Conservation (phyloP, 2,329 filamentous ascomycete species). For the Cordyceps cicadae region DNA sequence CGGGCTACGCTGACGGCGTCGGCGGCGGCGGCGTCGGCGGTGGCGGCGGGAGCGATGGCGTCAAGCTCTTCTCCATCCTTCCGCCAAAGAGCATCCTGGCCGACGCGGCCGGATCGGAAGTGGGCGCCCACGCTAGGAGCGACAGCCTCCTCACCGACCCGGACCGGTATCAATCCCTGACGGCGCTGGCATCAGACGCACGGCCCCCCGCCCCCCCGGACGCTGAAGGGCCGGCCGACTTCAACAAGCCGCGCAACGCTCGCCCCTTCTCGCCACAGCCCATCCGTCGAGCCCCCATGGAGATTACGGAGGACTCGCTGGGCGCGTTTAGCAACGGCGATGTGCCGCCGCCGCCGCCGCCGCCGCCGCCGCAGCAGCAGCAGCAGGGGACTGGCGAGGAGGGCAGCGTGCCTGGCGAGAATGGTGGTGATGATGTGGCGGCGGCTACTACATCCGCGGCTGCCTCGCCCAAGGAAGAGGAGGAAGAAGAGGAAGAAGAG, state of each 20-base stretch:
- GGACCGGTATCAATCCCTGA: slow-evolving; percentile 50
- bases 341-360: background rate
- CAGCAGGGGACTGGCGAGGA: slow-evolving; percentile 11
- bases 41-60: slow-evolving; percentile 22
- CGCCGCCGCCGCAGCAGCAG: background rate
- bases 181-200: slow-evolving; percentile 32
- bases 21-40: slow-evolving; percentile 24
- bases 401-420: slow-evolving; percentile 6
- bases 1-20: slow-evolving; percentile 15
- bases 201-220: slow-evolving; percentile 16
- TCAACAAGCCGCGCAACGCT: slow-evolving; percentile 45
- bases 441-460: background rate
- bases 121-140: slow-evolving; percentile 33
- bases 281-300: slow-evolving; percentile 32
- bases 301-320: slow-evolving; percentile 33
- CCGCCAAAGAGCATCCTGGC: slow-evolving; percentile 56
- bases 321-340: slow-evolving; percentile 17
- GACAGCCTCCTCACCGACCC: slow-evolving; percentile 48
- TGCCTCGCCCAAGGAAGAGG: slow-evolving; percentile 14
- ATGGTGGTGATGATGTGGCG: slow-evolving; percentile 12
- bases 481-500: slow-evolving; percentile 11
- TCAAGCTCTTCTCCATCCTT: slow-evolving; percentile 56
- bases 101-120: slow-evolving; percentile 34
- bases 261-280: slow-evolving; percentile 54
- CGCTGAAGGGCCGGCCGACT: slow-evolving; percentile 41